These are phyloP conservation scores for Candida parachauliodes DNA, from an alignment of 805 yeast genomes.

Conservation along the genomic window DNA sequence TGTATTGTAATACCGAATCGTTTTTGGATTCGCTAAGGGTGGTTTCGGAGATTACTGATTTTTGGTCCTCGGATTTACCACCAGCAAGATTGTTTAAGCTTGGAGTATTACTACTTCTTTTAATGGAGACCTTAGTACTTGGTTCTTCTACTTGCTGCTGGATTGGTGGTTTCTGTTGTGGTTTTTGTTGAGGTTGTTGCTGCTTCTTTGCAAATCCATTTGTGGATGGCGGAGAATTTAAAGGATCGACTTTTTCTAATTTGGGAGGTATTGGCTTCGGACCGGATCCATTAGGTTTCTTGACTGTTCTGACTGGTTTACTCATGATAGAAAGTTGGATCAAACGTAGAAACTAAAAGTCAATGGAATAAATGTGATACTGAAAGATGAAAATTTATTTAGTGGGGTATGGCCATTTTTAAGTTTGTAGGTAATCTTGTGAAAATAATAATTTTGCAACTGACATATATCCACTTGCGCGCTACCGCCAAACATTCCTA, in stretches of 20 bases:
- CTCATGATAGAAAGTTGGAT: slow-evolving; percentile 3
- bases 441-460: background rate
- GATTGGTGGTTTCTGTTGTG: too few relatives aligned
- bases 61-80: background rate
- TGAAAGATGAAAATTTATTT: background rate
- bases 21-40: background rate
- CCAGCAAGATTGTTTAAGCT: slow-evolving; percentile 5
- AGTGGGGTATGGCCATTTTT: background rate
- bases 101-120: slow-evolving; percentile 3
- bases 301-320: background rate
- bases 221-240: background rate
- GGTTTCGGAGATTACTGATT: background rate
- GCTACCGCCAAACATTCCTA: background rate
- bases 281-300: background rate
- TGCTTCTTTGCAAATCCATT: too few relatives aligned
- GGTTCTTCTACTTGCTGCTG: too few relatives aligned
- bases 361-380: too few relatives aligned
- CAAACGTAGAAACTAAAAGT: too few relatives aligned
- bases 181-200: too few relatives aligned
- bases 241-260: background rate
- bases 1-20: slow-evolving; percentile 27
- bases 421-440: background rate
- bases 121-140: slow-evolving; percentile 1
- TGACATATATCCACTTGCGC: background rate
- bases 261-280: slow-evolving; percentile 2